Conservation (phyloP, 2,329 filamentous ascomycete genomes). For the Calonectria multiphialidica region DNA sequence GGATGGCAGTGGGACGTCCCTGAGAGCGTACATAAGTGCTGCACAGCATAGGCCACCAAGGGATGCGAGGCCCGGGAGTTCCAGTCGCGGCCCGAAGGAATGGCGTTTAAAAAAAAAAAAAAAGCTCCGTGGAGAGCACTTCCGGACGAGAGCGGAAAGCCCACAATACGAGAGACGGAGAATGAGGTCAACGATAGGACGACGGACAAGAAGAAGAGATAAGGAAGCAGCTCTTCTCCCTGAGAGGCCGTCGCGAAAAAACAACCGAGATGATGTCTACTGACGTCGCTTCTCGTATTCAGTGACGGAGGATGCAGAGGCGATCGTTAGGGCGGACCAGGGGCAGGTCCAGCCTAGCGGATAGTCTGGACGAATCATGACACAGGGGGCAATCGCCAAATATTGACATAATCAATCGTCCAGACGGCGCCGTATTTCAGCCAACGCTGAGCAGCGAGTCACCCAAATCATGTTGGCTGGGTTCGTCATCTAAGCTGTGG, state of each 20-base stretch:
- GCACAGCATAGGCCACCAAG: constrained; percentile 9
- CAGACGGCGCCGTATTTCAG: not conserved
- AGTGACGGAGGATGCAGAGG: not conserved
- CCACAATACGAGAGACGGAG: not conserved
- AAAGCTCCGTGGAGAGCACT: not conserved
- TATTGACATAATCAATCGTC: not conserved
- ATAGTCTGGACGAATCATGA: constrained; percentile 8
- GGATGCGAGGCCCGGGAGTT: constrained; percentile 7
- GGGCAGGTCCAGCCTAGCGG: not conserved
- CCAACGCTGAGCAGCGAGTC: not conserved
- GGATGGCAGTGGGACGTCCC: constrained; percentile 3
- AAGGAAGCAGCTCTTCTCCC: not conserved
- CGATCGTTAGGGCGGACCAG: constrained; percentile 8
- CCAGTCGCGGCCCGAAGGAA: constrained; percentile 14
- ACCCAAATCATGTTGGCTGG: not conserved
- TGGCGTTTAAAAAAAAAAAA: not conserved
- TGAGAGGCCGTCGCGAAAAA: not conserved
- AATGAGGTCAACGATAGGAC: not conserved
- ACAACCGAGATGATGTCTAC: not conserved
- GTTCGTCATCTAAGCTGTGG: not conserved
- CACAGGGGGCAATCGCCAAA: not conserved
- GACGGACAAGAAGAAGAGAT: not conserved
- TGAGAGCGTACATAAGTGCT: not conserved
- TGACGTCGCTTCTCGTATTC: constrained; percentile 24
- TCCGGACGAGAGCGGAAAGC: not conserved